phyloP scores from a whole-genome alignment of 495 filamentous ascomycete genomes.

The Penicillium soppii region DNA sequence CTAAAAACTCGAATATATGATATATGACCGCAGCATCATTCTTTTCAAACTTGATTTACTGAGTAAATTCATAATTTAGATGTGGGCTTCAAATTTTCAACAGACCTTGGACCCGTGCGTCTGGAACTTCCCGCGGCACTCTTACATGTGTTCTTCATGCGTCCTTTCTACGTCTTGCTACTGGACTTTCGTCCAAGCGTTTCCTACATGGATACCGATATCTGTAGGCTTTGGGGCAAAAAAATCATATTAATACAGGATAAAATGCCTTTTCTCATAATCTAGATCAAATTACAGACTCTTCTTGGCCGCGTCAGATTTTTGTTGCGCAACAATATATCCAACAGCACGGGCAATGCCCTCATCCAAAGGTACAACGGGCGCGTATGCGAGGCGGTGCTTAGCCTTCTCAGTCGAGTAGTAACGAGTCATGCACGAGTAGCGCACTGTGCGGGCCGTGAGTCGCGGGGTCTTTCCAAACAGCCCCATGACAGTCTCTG shows the following conservation, averaged over 20 bases:
- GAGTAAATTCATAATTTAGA: too few relatives aligned
- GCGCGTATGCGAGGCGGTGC: conserved; percentile 69
- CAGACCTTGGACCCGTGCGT: too few relatives aligned
- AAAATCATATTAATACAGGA: conserved; percentile 27
- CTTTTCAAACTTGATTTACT: too few relatives aligned
- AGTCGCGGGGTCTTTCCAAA: conserved; percentile 74
- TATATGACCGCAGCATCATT: not conserved
- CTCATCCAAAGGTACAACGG: conserved; percentile 71
- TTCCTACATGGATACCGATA: too few relatives aligned
- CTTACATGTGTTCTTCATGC: too few relatives aligned
- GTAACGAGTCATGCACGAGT: conserved; percentile 79
- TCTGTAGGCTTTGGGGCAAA: not conserved
- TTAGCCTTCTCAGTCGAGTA: conserved; percentile 85
- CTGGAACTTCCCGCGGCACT: too few relatives aligned
- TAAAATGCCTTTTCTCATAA: conserved; percentile 12
- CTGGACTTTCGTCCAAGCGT: too few relatives aligned
- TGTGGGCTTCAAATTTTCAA: too few relatives aligned
- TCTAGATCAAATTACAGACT: conserved; percentile 24
- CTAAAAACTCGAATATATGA: not conserved
- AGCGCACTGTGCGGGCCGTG: conserved; percentile 71
- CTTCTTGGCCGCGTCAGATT: conserved; percentile 43
- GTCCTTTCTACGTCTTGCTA: too few relatives aligned
- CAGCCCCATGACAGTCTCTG: conserved; percentile 66
- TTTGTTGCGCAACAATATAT: conserved; percentile 57
- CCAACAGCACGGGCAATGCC: conserved; percentile 69